Percentiles rank a stretch among this genome's conserved stretches.
These are phyloP conservation scores for Plasmodium yoelii DNA, from an alignment of 169 alveolate genomes.

Conservation along the genomic window DNA sequence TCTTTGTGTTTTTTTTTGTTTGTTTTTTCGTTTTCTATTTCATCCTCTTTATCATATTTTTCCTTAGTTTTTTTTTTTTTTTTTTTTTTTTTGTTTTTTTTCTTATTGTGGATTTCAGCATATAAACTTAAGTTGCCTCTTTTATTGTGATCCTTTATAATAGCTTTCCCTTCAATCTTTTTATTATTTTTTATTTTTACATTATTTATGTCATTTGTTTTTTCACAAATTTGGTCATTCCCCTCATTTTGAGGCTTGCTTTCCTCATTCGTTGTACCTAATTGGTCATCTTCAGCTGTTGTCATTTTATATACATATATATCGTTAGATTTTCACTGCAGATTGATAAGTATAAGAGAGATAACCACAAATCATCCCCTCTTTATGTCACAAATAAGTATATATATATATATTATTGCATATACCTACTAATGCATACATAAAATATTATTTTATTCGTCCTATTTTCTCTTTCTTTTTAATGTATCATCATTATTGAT, in stretches of 20 bases:
- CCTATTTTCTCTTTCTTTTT: too few species aligned
- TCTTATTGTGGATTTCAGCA: conserved; percentile 12
- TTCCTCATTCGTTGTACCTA: neutral
- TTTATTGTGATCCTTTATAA: conserved; percentile 16
- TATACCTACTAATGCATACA: too few species aligned
- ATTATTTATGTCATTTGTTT: neutral
- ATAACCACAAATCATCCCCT: too few species aligned
- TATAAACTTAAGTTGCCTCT: conserved; percentile 32
- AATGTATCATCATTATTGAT: too few species aligned
- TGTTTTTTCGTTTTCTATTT: neutral
- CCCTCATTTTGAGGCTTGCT: neutral
- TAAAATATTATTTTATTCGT: too few species aligned
- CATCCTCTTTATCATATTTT: neutral
- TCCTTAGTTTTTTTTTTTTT: neutral
- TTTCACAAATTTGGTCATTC: neutral
- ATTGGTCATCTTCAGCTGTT: neutral
- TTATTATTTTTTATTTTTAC: conserved; percentile 27
- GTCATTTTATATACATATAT: neutral
- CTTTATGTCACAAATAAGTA: too few species aligned
- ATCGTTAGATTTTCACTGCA: too few species aligned
- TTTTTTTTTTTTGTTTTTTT: conserved; percentile 8
- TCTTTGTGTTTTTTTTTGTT: neutral
- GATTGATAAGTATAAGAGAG: too few species aligned
- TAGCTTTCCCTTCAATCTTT: conserved; percentile 39
- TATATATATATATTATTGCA: too few species aligned